A percentile compares a stretch with the other conserved stretches of the same genome.
phyloP scores from a whole-genome alignment of 352 stramenopile species.

The Phytophthora melonis region DNA sequence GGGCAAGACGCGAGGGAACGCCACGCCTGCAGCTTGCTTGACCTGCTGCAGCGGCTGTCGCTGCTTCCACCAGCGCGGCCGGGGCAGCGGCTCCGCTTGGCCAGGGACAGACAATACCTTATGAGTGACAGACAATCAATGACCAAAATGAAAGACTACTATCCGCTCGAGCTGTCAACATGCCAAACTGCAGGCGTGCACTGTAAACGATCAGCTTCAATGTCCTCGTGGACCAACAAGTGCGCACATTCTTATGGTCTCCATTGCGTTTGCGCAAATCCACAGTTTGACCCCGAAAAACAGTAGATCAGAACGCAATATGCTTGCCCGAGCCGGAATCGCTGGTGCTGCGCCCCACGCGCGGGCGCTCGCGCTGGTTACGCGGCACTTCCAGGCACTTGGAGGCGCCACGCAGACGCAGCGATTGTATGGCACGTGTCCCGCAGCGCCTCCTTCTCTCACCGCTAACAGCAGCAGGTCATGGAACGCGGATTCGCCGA shows the following conservation, averaged over 20 bases:
- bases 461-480: constrained; percentile 3
- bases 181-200: not conserved
- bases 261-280: constrained; percentile 30
- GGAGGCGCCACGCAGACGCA: not conserved
- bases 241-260: not conserved
- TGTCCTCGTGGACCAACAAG: constrained; percentile 22
- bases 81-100: constrained; percentile 11
- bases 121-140: constrained; percentile 48
- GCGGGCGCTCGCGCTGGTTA: constrained; percentile 15
- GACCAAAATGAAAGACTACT: constrained; percentile 36
- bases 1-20: constrained; percentile 29
- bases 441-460: not conserved
- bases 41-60: constrained; percentile 12
- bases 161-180: constrained; percentile 11
- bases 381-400: constrained; percentile 13
- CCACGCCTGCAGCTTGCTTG: constrained; percentile 10
- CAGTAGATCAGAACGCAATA: constrained; percentile 20
- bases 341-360: constrained; percentile 3
- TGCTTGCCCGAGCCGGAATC: constrained; percentile 23
- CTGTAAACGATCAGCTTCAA: not conserved
- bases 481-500: not conserved
- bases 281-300: not conserved
- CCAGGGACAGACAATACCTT: constrained; percentile 38
- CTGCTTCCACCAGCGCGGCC: constrained; percentile 18
- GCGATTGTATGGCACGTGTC: not conserved